Conservation (phyloP, 75 land plant species). For the Sequoia sempervirens region DNA sequence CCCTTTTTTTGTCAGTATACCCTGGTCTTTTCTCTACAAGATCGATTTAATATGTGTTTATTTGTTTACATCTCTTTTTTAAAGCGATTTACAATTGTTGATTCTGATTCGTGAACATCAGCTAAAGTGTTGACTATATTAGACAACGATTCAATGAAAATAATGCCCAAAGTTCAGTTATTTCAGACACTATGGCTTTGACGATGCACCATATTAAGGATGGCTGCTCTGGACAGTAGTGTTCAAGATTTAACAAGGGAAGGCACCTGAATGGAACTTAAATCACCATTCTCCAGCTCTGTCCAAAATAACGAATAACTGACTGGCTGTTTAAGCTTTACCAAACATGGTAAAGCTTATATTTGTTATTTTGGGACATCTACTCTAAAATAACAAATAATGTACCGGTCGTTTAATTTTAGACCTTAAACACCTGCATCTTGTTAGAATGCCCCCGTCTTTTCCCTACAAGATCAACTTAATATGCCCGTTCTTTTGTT, state of each 20-base stretch:
- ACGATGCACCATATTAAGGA: not conserved
- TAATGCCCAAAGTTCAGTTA: not conserved
- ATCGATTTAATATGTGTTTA: too few relatives aligned
- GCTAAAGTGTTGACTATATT: not conserved
- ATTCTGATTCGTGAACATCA: not conserved
- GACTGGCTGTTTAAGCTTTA: too few relatives aligned
- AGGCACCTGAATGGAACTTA: too few relatives aligned
- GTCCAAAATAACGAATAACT: too few relatives aligned
- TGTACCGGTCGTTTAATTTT: too few relatives aligned
- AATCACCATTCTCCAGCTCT: too few relatives aligned
- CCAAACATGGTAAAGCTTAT: too few relatives aligned
- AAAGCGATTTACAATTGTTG: not conserved
- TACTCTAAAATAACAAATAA: too few relatives aligned
- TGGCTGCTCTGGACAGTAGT: not conserved
- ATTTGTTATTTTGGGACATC: too few relatives aligned
- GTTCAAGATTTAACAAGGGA: too few relatives aligned
- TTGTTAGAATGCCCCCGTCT: not conserved
- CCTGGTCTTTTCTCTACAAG: not conserved
- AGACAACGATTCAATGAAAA: not conserved
- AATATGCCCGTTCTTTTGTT: not conserved
- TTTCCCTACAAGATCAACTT: not conserved
- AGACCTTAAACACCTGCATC: not conserved
- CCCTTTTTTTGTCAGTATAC: not conserved
- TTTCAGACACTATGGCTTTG: not conserved
- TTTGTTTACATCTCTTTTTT: not conserved